Evolutionary conservation across 2,329 filamentous ascomycete species (phyloP).

Genomic region (Talaromyces sp.): DNA sequence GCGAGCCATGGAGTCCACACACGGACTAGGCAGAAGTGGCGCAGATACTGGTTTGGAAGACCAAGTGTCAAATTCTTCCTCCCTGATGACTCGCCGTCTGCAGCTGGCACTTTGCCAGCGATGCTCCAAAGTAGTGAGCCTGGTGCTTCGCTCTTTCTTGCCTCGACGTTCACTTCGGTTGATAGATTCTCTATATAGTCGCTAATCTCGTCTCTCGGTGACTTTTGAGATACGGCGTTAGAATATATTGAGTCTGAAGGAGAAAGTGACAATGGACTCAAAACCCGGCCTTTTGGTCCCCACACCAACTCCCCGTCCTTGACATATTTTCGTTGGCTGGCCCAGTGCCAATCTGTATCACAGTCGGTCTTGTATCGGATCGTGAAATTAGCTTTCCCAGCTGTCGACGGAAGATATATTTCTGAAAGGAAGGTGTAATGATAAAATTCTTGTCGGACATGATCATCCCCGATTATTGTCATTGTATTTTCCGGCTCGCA

Average conservation of each 20-base stretch:
- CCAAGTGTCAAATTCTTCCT: constrained; percentile 56
- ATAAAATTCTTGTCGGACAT: constrained; percentile 18
- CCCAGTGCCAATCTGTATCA: constrained; percentile 38
- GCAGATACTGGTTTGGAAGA: constrained; percentile 56
- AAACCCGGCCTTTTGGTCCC: constrained; percentile 18
- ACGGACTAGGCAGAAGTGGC: constrained; percentile 78
- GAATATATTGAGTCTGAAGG: background rate
- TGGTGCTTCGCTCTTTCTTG: constrained; percentile 35
- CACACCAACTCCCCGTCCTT: constrained; percentile 39
- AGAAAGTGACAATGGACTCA: background rate
- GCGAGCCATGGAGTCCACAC: constrained; percentile 80
- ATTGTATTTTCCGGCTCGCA: constrained; percentile 21
- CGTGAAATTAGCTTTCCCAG: constrained; percentile 34
- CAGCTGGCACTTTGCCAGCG: constrained; percentile 55
- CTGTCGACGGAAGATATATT: constrained; percentile 21
- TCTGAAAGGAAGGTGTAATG: constrained; percentile 30
- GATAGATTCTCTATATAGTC: constrained; percentile 32
- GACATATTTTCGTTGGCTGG: constrained; percentile 34
- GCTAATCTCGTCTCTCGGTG: constrained; percentile 16
- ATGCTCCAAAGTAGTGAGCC: constrained; percentile 35
- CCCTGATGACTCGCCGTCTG: constrained; percentile 50
- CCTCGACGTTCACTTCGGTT: constrained; percentile 26
- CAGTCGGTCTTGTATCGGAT: constrained; percentile 36
- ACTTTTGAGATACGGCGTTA: constrained; percentile 2
- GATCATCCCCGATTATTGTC: constrained; percentile 19